A percentile compares a stretch with the other conserved stretches of the same genome.
These are phyloP conservation scores for Cyclotella baltica DNA, from an alignment of 108 stramenopile genomes.

Conservation along the genomic window DNA sequence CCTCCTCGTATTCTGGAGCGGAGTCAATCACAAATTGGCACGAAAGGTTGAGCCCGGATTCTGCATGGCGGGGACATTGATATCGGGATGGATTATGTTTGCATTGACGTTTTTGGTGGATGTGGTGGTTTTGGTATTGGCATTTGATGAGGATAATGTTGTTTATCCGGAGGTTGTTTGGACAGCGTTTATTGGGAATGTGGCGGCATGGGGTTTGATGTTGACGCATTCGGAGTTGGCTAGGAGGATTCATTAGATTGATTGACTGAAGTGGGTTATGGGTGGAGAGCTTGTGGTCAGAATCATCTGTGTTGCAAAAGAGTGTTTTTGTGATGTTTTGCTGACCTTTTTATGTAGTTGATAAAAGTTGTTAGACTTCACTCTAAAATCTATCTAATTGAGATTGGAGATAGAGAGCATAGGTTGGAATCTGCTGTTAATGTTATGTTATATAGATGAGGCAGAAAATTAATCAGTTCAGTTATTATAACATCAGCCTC, in stretches of 20 bases:
- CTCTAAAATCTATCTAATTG: no score
- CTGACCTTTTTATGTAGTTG: no score
- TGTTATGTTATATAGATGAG: no score
- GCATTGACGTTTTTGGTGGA: slow-evolving; percentile 27
- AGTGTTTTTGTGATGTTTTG: slow-evolving; percentile 13
- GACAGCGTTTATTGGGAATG: slow-evolving; percentile 22
- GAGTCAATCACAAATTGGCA: slow-evolving; percentile 22
- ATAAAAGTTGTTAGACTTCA: no score
- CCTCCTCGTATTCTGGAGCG: slow-evolving; percentile 25
- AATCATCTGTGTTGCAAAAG: slow-evolving; percentile 7
- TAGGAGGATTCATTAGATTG: not conserved
- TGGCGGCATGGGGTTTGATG: slow-evolving; percentile 12
- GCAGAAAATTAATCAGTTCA: no score
- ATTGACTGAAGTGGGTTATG: not conserved
- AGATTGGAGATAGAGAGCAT: no score
- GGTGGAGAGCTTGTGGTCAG: not conserved
- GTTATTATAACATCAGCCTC: no score
- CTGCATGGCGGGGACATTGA: slow-evolving; percentile 28
- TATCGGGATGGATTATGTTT: slow-evolving; percentile 32
- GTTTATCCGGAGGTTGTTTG: slow-evolving; percentile 24
- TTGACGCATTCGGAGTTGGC: slow-evolving; percentile 22
- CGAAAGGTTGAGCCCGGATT: slow-evolving; percentile 16
- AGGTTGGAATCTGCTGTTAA: no score
- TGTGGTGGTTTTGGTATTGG: slow-evolving; percentile 33
- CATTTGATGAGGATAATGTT: slow-evolving; percentile 40